Evolutionary conservation across 2,329 filamentous ascomycete species (phyloP).

Genomic region (Didymella arachidicola): DNA sequence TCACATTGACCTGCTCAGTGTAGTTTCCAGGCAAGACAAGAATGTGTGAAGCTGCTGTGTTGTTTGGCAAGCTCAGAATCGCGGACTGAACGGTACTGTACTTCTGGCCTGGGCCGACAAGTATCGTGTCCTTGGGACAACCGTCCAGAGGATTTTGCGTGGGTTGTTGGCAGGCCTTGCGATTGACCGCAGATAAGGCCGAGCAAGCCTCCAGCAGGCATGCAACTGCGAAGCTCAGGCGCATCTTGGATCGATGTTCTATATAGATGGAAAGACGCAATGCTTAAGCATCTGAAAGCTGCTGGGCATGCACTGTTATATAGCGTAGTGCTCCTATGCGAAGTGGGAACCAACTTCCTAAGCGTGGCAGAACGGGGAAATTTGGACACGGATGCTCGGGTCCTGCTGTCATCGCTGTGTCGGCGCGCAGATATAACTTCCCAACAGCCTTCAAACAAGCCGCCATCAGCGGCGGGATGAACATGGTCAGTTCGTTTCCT

Average conservation of each 20-base stretch:
- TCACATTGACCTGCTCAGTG: slow-evolving; percentile 71
- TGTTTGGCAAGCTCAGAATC: slow-evolving; percentile 56
- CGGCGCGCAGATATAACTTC: slow-evolving; percentile 11
- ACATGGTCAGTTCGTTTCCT: neutral
- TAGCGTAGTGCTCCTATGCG: neutral
- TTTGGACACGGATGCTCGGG: slow-evolving; percentile 1
- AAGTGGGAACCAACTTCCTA: neutral
- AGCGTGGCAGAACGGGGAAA: slow-evolving; percentile 4
- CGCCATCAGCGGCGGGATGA: slow-evolving; percentile 8
- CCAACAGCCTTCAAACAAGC: slow-evolving; percentile 1
- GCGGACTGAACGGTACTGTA: slow-evolving; percentile 58
- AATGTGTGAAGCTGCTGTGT: slow-evolving; percentile 61
- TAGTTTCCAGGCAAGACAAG: slow-evolving; percentile 68
- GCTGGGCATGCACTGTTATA: slow-evolving; percentile 13
- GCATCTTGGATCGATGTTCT: slow-evolving; percentile 23
- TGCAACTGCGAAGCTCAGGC: slow-evolving; percentile 12
- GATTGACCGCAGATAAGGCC: slow-evolving; percentile 28
- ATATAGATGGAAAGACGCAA: neutral
- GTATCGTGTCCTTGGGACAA: slow-evolving; percentile 48
- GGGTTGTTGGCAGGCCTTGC: slow-evolving; percentile 49
- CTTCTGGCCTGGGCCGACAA: slow-evolving; percentile 36
- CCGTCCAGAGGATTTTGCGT: slow-evolving; percentile 49
- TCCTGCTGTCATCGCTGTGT: neutral
- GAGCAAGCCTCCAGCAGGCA: slow-evolving; percentile 26
- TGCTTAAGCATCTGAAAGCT: neutral